Evolutionary conservation across 306 rosid genomes (phyloP).

Genomic region (Betula pendula): DNA sequence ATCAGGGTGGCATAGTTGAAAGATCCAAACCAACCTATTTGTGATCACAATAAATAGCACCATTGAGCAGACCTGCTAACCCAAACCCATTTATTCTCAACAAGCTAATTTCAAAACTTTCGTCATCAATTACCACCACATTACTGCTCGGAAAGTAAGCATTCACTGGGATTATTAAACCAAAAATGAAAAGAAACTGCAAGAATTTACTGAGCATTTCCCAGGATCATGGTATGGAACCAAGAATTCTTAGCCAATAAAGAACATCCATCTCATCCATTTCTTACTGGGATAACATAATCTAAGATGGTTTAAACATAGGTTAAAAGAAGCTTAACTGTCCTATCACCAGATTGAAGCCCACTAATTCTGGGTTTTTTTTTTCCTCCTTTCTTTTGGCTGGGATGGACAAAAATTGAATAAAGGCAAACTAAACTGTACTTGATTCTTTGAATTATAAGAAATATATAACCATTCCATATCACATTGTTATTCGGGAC

Average conservation of each 20-base stretch:
- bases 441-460: conserved; percentile 1
- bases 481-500: background rate
- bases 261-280: background rate
- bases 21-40: background rate
- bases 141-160: background rate
- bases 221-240: no score
- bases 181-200: background rate
- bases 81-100: background rate
- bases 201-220: no score
- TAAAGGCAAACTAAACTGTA: background rate
- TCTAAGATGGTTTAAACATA: background rate
- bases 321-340: background rate
- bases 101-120: background rate
- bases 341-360: no score
- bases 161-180: background rate
- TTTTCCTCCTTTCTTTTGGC: background rate
- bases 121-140: background rate
- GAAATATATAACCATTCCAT: background rate
- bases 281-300: background rate
- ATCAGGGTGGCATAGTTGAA: background rate
- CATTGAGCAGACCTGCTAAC: background rate
- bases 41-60: background rate
- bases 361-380: background rate
- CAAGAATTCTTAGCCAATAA: background rate
- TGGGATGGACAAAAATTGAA: background rate